Percentiles rank a stretch among this genome's conserved stretches.
These are phyloP conservation scores for Aureobasidium musti DNA, from an alignment of 2,329 filamentous ascomycete species.

Conservation along the genomic window DNA sequence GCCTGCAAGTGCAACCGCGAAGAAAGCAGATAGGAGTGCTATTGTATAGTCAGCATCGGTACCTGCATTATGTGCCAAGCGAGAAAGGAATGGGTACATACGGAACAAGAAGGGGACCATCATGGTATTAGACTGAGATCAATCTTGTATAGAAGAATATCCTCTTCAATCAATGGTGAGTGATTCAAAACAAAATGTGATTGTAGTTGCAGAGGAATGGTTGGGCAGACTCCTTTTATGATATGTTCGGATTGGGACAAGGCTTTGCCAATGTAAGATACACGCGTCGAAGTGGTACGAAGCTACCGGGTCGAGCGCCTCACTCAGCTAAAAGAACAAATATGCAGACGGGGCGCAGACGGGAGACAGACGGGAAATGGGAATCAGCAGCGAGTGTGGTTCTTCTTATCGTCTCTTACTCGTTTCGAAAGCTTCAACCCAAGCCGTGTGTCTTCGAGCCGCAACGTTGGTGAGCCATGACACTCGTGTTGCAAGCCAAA, in stretches of 20 bases:
- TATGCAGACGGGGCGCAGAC: background rate
- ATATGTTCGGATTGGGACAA: slow-evolving; percentile 3
- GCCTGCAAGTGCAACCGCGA: background rate
- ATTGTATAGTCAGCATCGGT: background rate
- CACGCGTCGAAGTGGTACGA: slow-evolving; percentile 8
- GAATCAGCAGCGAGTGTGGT: background rate
- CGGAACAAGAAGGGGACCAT: background rate
- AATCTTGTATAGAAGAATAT: background rate
- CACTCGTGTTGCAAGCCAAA: background rate
- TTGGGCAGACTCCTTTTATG: background rate
- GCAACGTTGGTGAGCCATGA: slow-evolving; percentile 1
- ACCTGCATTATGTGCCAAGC: slow-evolving; percentile 1
- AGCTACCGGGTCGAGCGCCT: slow-evolving; percentile 7
- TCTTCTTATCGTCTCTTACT: background rate
- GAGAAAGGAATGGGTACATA: background rate
- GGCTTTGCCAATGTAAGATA: slow-evolving; percentile 21
- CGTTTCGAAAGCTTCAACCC: background rate
- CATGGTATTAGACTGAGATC: background rate
- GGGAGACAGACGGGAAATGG: background rate
- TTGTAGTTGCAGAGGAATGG: background rate
- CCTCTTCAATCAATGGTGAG: background rate
- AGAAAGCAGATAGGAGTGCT: slow-evolving; percentile 1
- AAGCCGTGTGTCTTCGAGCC: background rate
- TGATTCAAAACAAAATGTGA: background rate
- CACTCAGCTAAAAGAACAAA: slow-evolving; percentile 10